phyloP scores from a whole-genome alignment of 352 stramenopile species.

The Phytophthora ramorum region DNA sequence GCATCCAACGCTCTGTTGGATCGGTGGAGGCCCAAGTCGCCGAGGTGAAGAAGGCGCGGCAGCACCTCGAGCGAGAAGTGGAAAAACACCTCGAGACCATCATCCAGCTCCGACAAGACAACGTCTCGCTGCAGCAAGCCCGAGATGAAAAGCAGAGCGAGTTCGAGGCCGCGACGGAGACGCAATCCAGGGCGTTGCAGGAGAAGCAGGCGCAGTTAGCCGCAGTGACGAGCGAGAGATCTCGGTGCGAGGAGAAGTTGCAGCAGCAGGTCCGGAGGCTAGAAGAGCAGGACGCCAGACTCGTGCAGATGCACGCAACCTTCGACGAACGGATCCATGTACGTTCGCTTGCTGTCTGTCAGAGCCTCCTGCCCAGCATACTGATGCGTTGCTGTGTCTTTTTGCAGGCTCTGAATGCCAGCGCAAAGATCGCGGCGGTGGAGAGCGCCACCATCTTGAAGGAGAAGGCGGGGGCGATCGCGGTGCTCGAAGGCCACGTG shows the following conservation, averaged over 20 bases:
- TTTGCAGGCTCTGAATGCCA: conserved; percentile 30
- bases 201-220: conserved; percentile 47
- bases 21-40: conserved; percentile 69
- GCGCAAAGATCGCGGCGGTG: conserved; percentile 31
- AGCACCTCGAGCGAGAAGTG: conserved; percentile 69
- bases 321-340: conserved; percentile 64
- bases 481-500: conserved; percentile 48
- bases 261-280: conserved; percentile 47
- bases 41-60: conserved; percentile 66
- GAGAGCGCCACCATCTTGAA: conserved; percentile 43
- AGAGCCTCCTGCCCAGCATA: background rate
- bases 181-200: conserved; percentile 53
- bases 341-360: background rate
- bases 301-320: conserved; percentile 43
- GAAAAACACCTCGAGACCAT: conserved; percentile 68
- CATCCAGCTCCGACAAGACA: conserved; percentile 63
- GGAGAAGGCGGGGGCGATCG: conserved; percentile 38
- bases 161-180: conserved; percentile 42
- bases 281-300: conserved; percentile 44
- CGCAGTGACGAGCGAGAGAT: conserved; percentile 39
- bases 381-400: conserved; percentile 1
- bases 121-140: conserved; percentile 53
- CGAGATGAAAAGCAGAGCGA: conserved; percentile 42
- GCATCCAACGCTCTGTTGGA: conserved; percentile 60
- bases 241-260: conserved; percentile 53